phyloP scores from a whole-genome alignment of 345 rosid genomes.

The Laguncularia racemosa region DNA sequence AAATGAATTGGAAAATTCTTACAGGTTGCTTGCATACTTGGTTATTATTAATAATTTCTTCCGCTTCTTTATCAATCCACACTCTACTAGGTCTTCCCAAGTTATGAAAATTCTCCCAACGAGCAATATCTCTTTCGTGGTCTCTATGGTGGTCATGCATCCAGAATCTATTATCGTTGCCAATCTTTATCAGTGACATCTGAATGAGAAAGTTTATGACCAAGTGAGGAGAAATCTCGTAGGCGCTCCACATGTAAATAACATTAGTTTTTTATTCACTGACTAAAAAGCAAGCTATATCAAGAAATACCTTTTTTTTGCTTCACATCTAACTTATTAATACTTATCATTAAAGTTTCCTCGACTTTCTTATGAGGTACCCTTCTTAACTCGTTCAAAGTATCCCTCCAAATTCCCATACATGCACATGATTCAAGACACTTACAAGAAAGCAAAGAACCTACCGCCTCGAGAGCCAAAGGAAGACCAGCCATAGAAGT shows the following conservation, averaged over 20 bases:
- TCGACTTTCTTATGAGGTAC: neutral
- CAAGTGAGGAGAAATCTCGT: neutral
- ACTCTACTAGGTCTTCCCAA: neutral
- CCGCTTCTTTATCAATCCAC: neutral
- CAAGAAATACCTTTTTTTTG: neutral
- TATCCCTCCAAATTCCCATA: neutral
- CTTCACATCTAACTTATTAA: neutral
- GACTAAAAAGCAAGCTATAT: conserved; percentile 1
- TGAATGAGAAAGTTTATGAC: neutral
- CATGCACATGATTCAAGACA: no score
- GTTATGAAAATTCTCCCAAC: no score
- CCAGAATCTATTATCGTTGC: neutral
- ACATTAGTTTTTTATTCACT: neutral
- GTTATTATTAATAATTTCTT: neutral
- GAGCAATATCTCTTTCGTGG: neutral
- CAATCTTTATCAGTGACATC: neutral
- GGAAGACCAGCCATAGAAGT: neutral
- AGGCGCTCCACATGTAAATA: neutral
- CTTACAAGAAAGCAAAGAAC: neutral
- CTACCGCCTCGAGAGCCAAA: neutral
- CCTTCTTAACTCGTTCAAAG: neutral
- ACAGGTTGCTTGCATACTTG: neutral
- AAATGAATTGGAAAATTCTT: no score
- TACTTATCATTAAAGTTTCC: conserved; percentile 1
- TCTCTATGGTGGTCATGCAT: conserved; percentile 5